These are phyloP conservation scores for Spathaspora hagerdaliae DNA, from an alignment of 805 yeast species.

Conservation along the genomic window DNA sequence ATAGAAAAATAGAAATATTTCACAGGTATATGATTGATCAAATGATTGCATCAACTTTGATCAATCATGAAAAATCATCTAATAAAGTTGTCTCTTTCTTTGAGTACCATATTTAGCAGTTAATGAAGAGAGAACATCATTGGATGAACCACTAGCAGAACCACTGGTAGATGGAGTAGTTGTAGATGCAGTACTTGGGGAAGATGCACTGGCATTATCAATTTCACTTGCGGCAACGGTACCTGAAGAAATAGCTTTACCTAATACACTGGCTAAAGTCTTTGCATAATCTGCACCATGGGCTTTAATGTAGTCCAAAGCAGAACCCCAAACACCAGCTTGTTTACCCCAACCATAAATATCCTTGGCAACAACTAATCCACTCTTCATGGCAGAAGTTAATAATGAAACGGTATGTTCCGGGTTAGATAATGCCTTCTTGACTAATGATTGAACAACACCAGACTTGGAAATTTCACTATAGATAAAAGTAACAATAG, in stretches of 20 bases:
- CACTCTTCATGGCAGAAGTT: conserved; percentile 29
- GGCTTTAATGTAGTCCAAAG: conserved; percentile 19
- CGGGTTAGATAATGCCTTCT: conserved; percentile 37
- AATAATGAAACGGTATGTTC: conserved; percentile 27
- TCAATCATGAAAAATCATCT: not conserved
- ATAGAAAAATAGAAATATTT: no score
- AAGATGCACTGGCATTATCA: conserved; percentile 16
- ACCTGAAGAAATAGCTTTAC: conserved; percentile 22
- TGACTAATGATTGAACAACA: conserved; percentile 23
- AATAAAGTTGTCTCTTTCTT: not conserved
- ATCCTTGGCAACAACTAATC: conserved; percentile 30
- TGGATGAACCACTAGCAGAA: conserved; percentile 8
- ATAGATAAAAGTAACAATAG: conserved; percentile 24
- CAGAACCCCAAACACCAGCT: conserved; percentile 28
- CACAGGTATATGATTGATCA: no score
- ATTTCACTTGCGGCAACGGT: conserved; percentile 21
- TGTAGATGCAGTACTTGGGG: conserved; percentile 15
- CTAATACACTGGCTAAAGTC: conserved; percentile 24
- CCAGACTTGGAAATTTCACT: conserved; percentile 32
- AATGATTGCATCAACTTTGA: no score
- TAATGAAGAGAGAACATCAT: conserved; percentile 7
- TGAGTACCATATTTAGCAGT: conserved; percentile 7
- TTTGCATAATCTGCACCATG: conserved; percentile 21
- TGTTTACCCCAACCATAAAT: conserved; percentile 34
- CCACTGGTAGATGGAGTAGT: conserved; percentile 14